Percentiles rank a stretch among this genome's conserved stretches.
phyloP scores from a whole-genome alignment of 2,329 filamentous ascomycete species.

The Teratosphaeria nubilosa region DNA sequence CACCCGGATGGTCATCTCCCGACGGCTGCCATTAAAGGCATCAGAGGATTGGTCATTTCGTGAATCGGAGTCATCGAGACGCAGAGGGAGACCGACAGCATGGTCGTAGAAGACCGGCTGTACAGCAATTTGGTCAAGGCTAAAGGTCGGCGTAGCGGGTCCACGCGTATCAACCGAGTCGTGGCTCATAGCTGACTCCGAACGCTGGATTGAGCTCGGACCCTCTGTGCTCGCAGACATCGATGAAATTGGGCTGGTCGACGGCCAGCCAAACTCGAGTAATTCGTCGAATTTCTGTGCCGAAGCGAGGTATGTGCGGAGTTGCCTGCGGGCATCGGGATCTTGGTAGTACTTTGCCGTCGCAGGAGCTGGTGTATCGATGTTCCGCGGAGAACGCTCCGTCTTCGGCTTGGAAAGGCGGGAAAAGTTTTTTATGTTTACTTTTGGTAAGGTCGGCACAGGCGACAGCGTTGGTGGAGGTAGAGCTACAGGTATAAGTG shows the following conservation, averaged over 20 bases:
- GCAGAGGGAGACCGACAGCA: slow-evolving; percentile 19
- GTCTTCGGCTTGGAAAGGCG: neutral
- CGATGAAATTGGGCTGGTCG: neutral
- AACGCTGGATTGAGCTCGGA: neutral
- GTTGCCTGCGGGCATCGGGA: slow-evolving; percentile 74
- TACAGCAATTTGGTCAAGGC: slow-evolving; percentile 12
- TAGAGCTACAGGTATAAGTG: slow-evolving; percentile 18
- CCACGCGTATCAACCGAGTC: slow-evolving; percentile 6
- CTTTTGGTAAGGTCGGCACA: slow-evolving; percentile 11
- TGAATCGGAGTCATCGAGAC: neutral
- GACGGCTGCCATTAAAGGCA: slow-evolving; percentile 15
- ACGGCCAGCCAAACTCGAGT: slow-evolving; percentile 73
- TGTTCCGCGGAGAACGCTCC: neutral
- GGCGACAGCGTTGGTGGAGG: slow-evolving; percentile 21
- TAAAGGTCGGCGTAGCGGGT: slow-evolving; percentile 12
- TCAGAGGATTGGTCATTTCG: neutral
- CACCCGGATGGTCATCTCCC: slow-evolving; percentile 95
- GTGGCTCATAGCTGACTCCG: neutral
- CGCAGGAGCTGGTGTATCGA: neutral
- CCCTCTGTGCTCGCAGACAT: neutral
- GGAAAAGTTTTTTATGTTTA: neutral
- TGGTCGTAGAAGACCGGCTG: slow-evolving; percentile 28
- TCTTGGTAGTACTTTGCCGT: slow-evolving; percentile 68
- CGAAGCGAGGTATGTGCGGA: slow-evolving; percentile 76
- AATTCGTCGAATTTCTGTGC: slow-evolving; percentile 94